A percentile compares a stretch with the other conserved stretches of the same genome.
These are phyloP conservation scores for Dothideomycetes sp. DNA, from an alignment of 2,329 filamentous ascomycete species.

Conservation along the genomic window DNA sequence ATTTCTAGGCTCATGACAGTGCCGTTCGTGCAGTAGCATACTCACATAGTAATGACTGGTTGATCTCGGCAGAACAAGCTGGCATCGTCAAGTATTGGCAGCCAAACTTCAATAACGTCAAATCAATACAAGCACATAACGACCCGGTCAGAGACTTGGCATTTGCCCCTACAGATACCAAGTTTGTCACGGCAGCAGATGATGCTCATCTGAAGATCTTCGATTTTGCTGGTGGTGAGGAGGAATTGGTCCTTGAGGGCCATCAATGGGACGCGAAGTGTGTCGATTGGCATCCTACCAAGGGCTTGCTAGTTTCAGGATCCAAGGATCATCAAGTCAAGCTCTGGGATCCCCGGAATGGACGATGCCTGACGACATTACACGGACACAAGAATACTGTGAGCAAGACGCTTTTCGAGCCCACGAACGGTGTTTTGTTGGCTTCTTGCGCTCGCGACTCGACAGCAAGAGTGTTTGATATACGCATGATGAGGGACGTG, in stretches of 20 bases:
- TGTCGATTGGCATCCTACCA: conserved; percentile 95
- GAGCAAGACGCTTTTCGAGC: conserved; percentile 84
- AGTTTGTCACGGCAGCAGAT: conserved; percentile 93
- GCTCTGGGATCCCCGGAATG: conserved; percentile 92
- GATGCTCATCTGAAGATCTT: conserved; percentile 92
- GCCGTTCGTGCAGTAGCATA: conserved; percentile 77
- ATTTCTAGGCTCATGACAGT: conserved; percentile 93
- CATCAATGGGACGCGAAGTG: conserved; percentile 97
- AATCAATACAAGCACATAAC: conserved; percentile 82
- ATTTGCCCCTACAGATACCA: conserved; percentile 87
- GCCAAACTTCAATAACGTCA: conserved; percentile 97
- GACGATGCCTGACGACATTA: conserved; percentile 82
- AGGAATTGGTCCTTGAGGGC: conserved; percentile 78
- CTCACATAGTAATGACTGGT: conserved; percentile 94
- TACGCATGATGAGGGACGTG: conserved; percentile 97
- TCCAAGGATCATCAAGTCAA: conserved; percentile 98
- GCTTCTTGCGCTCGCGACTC: conserved; percentile 91
- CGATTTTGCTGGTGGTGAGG: conserved; percentile 79
- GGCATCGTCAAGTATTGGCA: conserved; percentile 98
- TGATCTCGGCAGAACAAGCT: conserved; percentile 90
- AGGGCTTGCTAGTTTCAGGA: conserved; percentile 86
- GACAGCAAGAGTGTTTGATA: conserved; percentile 84
- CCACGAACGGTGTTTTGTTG: conserved; percentile 70
- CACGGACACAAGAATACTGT: conserved; percentile 97
- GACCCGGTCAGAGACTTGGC: conserved; percentile 86